These are phyloP conservation scores for Hapsidospora chrysogenum DNA, from an alignment of 495 filamentous ascomycete species.

Conservation along the genomic window DNA sequence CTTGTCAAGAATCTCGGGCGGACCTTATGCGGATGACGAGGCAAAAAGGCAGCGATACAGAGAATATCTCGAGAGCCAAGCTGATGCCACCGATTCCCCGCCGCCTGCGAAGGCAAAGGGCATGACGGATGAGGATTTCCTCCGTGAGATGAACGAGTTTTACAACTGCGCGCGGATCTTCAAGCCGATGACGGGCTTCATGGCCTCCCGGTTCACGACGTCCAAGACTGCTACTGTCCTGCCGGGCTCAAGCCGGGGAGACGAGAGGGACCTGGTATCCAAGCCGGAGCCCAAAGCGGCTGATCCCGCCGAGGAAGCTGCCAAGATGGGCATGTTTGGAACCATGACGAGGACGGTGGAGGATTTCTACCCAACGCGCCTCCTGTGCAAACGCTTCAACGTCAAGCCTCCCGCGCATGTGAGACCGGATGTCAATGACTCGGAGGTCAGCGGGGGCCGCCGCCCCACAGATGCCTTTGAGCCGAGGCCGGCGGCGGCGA, in stretches of 20 bases:
- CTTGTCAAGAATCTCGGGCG: conserved; percentile 58
- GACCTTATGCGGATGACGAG: conserved; percentile 75
- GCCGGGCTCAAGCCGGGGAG: conserved; percentile 9
- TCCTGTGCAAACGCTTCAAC: conserved; percentile 88
- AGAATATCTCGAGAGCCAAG: conserved; percentile 60
- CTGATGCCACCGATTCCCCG: conserved; percentile 36
- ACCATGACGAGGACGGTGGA: conserved; percentile 56
- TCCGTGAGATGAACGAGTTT: conserved; percentile 74
- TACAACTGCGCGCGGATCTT: conserved; percentile 79
- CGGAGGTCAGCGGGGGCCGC: conserved; percentile 10
- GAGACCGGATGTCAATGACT: conserved; percentile 37
- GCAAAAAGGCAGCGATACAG: conserved; percentile 64
- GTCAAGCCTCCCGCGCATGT: conserved; percentile 62
- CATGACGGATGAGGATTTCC: conserved; percentile 53
- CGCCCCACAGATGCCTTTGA: conserved; percentile 5
- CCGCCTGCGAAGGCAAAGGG: conserved; percentile 37
- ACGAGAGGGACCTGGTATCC: conserved; percentile 28
- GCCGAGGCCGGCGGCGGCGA: conserved; percentile 3
- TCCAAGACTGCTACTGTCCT: conserved; percentile 40
- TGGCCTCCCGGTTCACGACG: conserved; percentile 85
- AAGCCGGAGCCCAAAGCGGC: conserved; percentile 44
- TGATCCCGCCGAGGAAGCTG: conserved; percentile 74
- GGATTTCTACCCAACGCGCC: conserved; percentile 65
- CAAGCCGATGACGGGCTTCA: conserved; percentile 75
- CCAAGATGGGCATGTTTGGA: conserved; percentile 87